Evolutionary conservation across 352 stramenopile species (phyloP).

Genomic region (Saprolegnia parasitica): DNA sequence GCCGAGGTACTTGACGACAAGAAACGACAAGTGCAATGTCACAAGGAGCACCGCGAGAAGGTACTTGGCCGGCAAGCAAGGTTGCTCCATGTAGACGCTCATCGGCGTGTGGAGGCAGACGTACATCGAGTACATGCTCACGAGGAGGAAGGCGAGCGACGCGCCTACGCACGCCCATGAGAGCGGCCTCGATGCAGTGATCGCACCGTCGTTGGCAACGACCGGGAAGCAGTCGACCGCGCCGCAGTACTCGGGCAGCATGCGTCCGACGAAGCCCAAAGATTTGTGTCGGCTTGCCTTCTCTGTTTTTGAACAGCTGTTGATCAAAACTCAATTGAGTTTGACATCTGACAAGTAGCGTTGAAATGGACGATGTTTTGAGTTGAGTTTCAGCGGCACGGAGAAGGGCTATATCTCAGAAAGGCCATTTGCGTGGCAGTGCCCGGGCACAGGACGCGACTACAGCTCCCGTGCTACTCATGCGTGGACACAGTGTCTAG

Average conservation of each 20-base stretch:
- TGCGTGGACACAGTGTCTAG: too few relatives aligned
- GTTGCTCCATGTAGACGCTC: constrained; percentile 7
- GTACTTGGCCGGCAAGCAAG: constrained; percentile 13
- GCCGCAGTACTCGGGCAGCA: constrained; percentile 26
- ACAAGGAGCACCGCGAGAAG: constrained; percentile 6
- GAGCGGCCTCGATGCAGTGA: not conserved
- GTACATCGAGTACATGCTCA: constrained; percentile 15
- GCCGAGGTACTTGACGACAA: constrained; percentile 5
- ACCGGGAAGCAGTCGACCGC: constrained; percentile 18
- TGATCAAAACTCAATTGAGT: not conserved
- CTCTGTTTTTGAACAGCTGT: not conserved
- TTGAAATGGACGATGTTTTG: too few relatives aligned
- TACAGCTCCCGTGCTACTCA: too few relatives aligned
- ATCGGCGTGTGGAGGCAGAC: constrained; percentile 4
- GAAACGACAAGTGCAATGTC: constrained; percentile 8
- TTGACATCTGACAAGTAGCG: too few relatives aligned
- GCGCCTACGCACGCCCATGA: not conserved
- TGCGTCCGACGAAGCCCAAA: constrained; percentile 1
- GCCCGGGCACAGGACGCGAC: too few relatives aligned
- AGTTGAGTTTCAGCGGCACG: too few relatives aligned
- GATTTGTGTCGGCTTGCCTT: constrained; percentile 1
- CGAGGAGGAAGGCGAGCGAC: constrained; percentile 14
- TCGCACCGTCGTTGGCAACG: constrained; percentile 16
- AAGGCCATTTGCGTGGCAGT: too few relatives aligned
- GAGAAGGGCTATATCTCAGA: too few relatives aligned